Conservation (phyloP, 208 protist species). For the Leishmania guyanensis region DNA sequence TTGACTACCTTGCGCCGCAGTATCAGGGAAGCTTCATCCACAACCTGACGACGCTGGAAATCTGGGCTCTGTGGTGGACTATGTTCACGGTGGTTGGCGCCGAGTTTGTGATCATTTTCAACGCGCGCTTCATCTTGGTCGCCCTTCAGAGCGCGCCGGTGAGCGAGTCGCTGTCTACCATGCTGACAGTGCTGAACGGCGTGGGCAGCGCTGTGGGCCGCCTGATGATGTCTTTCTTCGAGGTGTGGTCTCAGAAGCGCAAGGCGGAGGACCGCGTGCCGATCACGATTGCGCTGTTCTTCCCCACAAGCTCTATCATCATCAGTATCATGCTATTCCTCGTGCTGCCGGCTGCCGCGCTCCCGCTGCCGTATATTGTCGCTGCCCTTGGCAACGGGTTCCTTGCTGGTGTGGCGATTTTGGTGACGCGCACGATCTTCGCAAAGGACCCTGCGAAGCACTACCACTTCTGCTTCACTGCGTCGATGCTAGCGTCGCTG, state of each 20-base stretch:
- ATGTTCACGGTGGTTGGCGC: conserved; percentile 44
- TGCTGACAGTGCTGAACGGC: conserved; percentile 65
- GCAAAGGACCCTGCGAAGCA: conserved; percentile 69
- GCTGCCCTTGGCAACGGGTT: conserved; percentile 66
- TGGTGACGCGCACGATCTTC: conserved; percentile 73
- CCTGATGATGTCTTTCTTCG: conserved; percentile 57
- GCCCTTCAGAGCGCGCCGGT: conserved; percentile 45
- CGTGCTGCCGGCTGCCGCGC: conserved; percentile 29
- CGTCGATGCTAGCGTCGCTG: conserved; percentile 30
- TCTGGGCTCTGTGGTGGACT: conserved; percentile 63
- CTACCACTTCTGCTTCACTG: conserved; percentile 65
- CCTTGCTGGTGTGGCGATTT: conserved; percentile 31
- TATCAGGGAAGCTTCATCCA: conserved; percentile 57
- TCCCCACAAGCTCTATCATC: conserved; percentile 46
- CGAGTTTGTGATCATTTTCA: conserved; percentile 61
- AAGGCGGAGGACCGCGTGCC: conserved; percentile 62
- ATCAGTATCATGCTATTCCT: conserved; percentile 47
- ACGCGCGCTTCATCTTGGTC: conserved; percentile 51
- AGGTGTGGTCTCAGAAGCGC: conserved; percentile 58
- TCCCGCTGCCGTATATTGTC: conserved; percentile 59
- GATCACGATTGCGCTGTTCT: conserved; percentile 47
- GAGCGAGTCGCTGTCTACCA: conserved; percentile 33
- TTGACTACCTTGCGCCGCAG: conserved; percentile 68
- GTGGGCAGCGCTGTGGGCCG: conserved; percentile 69
- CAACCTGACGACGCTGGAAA: conserved; percentile 35